Percentiles rank a stretch among this genome's conserved stretches.
Conservation (phyloP, 371 early-diverging fungal species). For the Rhizopus sp. region DNA sequence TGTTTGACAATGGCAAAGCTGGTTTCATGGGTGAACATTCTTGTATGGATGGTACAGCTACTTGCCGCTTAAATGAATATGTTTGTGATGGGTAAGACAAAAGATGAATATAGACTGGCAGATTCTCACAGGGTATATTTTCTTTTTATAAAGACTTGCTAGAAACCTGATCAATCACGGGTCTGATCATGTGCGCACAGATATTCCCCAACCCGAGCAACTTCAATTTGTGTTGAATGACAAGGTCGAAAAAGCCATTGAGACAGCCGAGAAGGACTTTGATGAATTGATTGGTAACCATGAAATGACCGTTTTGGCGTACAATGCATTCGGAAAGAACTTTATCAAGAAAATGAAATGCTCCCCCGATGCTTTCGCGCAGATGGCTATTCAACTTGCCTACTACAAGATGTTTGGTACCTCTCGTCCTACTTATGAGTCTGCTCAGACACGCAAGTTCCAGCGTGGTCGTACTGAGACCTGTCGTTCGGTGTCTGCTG, state of each 20-base stretch:
- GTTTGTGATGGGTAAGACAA: conserved; percentile 49
- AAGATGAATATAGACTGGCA: background rate
- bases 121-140: conserved; percentile 1
- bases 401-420: conserved; percentile 88
- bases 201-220: conserved; percentile 64
- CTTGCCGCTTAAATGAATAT: conserved; percentile 76
- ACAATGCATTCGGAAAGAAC: conserved; percentile 88
- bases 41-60: conserved; percentile 95
- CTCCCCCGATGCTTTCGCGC: conserved; percentile 91
- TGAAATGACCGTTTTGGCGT: conserved; percentile 80
- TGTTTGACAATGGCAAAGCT: conserved; percentile 95
- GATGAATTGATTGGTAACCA: conserved; percentile 71
- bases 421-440: conserved; percentile 87
- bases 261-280: conserved; percentile 70
- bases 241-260: conserved; percentile 55
- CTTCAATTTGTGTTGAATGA: conserved; percentile 72
- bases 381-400: conserved; percentile 96
- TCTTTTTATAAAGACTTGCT: conserved; percentile 18
- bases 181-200: conserved; percentile 41
- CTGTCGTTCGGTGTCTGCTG: conserved; percentile 79
- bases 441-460: conserved; percentile 89
- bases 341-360: conserved; percentile 86
- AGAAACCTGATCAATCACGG: conserved; percentile 68
- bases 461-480: conserved; percentile 96
- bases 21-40: conserved; percentile 97